Evolutionary conservation across 2,329 filamentous ascomycete species (phyloP).

Genomic region (Drechslera avenae): DNA sequence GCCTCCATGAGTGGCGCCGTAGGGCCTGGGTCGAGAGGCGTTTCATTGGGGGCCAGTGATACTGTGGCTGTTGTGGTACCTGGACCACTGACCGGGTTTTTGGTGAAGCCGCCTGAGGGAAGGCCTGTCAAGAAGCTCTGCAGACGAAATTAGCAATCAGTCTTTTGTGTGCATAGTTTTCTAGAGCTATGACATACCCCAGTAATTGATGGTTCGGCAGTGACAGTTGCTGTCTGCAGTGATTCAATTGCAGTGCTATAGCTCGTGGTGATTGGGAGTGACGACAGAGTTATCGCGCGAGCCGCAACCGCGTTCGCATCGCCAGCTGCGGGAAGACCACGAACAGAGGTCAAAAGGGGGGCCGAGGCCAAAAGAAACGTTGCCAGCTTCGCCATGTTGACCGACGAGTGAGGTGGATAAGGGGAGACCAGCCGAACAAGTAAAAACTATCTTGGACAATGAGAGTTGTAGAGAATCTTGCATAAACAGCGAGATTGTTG

Average conservation of each 20-base stretch:
- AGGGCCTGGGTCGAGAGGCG: conserved; percentile 37
- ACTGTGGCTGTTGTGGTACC: conserved; percentile 23
- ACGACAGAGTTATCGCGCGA: conserved; percentile 32
- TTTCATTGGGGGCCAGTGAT: conserved; percentile 35
- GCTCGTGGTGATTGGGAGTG: conserved; percentile 36
- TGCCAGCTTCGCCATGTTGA: conserved; percentile 35
- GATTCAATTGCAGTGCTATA: conserved; percentile 36
- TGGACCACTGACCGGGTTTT: conserved; percentile 31
- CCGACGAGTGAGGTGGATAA: neutral
- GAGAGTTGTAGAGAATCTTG: conserved; percentile 12
- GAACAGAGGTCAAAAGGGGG: conserved; percentile 29
- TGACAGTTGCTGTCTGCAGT: conserved; percentile 36
- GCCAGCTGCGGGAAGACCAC: conserved; percentile 30
- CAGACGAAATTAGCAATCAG: conserved; percentile 7
- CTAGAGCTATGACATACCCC: conserved; percentile 28
- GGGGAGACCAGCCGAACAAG: conserved; percentile 17
- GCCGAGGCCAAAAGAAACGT: conserved; percentile 31
- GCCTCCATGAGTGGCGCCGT: conserved; percentile 17
- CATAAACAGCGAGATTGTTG: conserved; percentile 10
- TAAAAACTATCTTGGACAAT: conserved; percentile 22
- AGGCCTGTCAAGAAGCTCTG: conserved; percentile 41
- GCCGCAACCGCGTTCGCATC: conserved; percentile 16
- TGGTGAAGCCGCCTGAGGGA: conserved; percentile 38
- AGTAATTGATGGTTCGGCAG: conserved; percentile 31
- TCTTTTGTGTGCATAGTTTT: neutral